Base-by-base conservation (phyloP, 2,329 filamentous ascomycete genomes). In the Arthrobotrys pseudoclavata region DNA sequence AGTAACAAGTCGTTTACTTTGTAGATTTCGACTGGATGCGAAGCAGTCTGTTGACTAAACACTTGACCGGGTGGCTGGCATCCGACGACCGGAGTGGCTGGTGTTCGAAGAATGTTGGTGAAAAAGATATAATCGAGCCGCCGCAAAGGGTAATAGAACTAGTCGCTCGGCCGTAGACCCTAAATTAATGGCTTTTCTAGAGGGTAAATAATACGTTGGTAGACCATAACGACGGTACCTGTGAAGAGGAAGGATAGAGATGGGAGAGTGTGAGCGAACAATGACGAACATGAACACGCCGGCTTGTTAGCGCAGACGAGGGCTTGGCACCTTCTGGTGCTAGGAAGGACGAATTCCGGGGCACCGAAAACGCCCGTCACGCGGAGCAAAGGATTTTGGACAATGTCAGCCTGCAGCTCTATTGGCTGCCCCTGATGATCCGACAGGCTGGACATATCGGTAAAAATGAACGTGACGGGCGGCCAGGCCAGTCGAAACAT, bases 341-440 rank as follows among this genome's bases (percentile, higher is more conserved):
- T 68, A 50, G 50, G 64, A 53, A 45, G 64, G 37, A 50, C 60
- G 18, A 69, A 69, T 69, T 69, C 66, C 42, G 66, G 66, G 66
- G 66, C 66, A 52, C 66, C 66, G 62, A 67, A 67, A 68, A 60
- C 62, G 62, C 69, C 53, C 52, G 69, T 74, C 69, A 74, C 53
- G 69, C 62, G 69, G 37, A 57, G 15, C 18, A n/a, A 52, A 42
- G n/a, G 22, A 37, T 53, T 37, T 60, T 40, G 64, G 18, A 31
- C 37, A 53, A 68, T 62, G 69, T 74, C 61, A 74, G 52, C 62
- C 53, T 53, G 69, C 69, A 74, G 69, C 61, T 31, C 60, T 69
- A 60, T 69, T 61, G 52, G 52, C 66, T 52, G 42, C 69, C 69
- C 69, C 69, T 74, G 69, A 67, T 64, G 62, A 74, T 74, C 69